Base-by-base conservation (phyloP, 257 asterid species). In the Jacaranda mimosifolia region DNA sequence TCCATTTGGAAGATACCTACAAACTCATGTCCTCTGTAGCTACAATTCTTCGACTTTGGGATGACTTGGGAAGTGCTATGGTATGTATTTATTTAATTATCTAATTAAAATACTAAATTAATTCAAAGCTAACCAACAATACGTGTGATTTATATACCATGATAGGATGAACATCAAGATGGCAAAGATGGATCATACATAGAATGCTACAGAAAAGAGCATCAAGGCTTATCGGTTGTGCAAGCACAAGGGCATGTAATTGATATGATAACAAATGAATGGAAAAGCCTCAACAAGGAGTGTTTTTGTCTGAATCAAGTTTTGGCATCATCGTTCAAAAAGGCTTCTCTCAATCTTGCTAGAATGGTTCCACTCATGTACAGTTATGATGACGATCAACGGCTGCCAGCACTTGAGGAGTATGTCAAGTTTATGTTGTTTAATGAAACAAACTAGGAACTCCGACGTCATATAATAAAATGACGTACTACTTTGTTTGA, bases 61-160 rank as follows among this genome's bases (percentile, higher is more conserved):
- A 83, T 68, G 87, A 84, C 73, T 7, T 84, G 63, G 82, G 86
- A 39, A 64, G 68, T 39, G 81, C 83, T 46, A 57, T 48, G 83
- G 86, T 75, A 79, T 26, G 35, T 42, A 51, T 43, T 35, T 15
- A 7, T 3, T 4, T 56, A 18, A 11, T 52, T 13, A 14, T 4
- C 6, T 52, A 1, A 52, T 15, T 26, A 26, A 26, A 26, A 26
- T 26, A 26, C 46, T 42, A 42, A 42, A 42, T 42, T 42, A 6
- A 42, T 5, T 5, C 6, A 42, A 5, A 9, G 6, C 6, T 53
- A n/a, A 53, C 14, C 59, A 53, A 53, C 6, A n/a, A 3, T n/a
- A 53, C 15, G 21, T 14, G 63, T 53, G 64, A 71, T 45, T 76
- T 58, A 6, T 26, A 26, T 26, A 26, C 32, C 32, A 42, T 9